Evolutionary conservation across 345 rosid genomes (phyloP), one percentile per base, ranked within the genome.

Genomic region (Lumnitzera littorea): DNA sequence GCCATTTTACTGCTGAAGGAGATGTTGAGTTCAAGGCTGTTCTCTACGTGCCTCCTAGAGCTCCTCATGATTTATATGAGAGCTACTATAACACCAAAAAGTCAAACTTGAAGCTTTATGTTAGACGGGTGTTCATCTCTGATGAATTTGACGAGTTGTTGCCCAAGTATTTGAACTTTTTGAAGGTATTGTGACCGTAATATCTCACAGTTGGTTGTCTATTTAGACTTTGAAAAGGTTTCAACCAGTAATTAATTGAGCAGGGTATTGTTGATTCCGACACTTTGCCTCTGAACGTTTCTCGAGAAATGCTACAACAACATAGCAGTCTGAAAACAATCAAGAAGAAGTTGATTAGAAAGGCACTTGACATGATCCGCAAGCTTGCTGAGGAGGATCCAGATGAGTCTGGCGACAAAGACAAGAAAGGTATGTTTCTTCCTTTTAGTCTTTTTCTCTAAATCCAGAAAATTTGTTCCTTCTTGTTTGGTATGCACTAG

Each of bases 191-290:
- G 36, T 31, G 15, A 27, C 50, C 25, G 52, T 59, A 2, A 24
- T 11, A 13, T 14, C 11, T 48, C 14, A 13, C 15, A 31, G 15
- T 31, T 60, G 25, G 55, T 27, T 48, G 27, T 11, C 51, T 7
- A 11, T 11, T 13, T 15, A 1, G 29, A 13, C n/a, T 15, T 5
- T 57, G 46, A 15, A 27, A 17, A 25, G 46, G 72, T 55, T 56
- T 56, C 10, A 64, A 36, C 29, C 48, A 62, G 51, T 25, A 55
- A 27, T 60, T 24, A 56, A 41, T 70, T 74, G 65, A 67, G 73
- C 85, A 94, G 99, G 99, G 99, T 76, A 96, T 94, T 47, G 95
- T 94, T 75, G 99, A 94, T 79, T 94, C 97, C 3, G 97, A 90
- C 71, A 86, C 97, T 17, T 74, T 94, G 64, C 97, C 96, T 16